Percentiles rank a stretch among this genome's conserved stretches.
These are phyloP conservation scores for Venturia aucupariae DNA, from an alignment of 2,329 filamentous ascomycete genomes.

Conservation along the genomic window DNA sequence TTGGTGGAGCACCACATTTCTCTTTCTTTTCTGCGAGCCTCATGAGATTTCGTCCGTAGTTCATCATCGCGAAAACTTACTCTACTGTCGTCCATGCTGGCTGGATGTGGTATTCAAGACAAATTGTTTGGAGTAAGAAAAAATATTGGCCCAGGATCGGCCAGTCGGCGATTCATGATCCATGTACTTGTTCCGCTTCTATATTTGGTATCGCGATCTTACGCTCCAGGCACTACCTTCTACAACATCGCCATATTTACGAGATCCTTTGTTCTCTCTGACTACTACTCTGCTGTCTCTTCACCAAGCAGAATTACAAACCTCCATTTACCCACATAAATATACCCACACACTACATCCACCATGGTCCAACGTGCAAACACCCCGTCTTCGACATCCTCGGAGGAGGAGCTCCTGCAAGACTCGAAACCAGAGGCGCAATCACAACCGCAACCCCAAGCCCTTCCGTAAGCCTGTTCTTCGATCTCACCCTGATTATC, in stretches of 20 bases:
- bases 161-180: neutral
- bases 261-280: neutral
- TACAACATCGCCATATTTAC: neutral
- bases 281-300: neutral
- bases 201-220: neutral
- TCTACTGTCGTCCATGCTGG: neutral
- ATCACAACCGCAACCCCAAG: neutral
- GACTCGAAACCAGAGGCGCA: neutral
- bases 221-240: neutral
- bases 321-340: neutral
- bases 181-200: neutral
- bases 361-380: slow-evolving; percentile 1
- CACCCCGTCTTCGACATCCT: neutral
- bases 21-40: slow-evolving; percentile 12
- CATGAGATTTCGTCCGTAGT: neutral
- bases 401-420: neutral
- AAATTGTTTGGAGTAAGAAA: neutral
- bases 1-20: slow-evolving; percentile 14
- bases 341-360: neutral
- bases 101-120: neutral
- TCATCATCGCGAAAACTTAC: neutral
- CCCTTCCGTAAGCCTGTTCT: neutral
- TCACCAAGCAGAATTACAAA: neutral
- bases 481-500: neutral
- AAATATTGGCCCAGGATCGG: neutral